phyloP scores from a whole-genome alignment of 2,329 filamentous ascomycete species.

The Aspergillus texensis region DNA sequence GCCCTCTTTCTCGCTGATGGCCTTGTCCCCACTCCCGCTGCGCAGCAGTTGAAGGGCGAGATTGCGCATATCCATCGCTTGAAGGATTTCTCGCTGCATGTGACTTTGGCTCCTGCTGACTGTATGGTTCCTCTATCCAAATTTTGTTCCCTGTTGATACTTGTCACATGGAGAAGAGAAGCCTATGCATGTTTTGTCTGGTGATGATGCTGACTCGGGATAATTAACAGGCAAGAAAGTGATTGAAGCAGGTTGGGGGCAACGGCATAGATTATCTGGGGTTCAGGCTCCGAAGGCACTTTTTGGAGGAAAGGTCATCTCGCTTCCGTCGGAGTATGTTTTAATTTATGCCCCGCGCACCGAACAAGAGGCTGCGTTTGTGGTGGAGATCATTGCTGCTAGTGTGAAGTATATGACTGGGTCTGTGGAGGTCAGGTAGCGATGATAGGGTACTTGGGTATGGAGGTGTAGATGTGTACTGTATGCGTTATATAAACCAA shows the following conservation, averaged over 20 bases:
- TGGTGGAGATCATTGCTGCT: conserved; percentile 36
- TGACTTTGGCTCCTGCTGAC: conserved; percentile 78
- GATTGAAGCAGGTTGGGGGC: conserved; percentile 76
- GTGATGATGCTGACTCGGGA: not conserved
- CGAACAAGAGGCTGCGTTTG: conserved; percentile 33
- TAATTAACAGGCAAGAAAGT: conserved; percentile 55
- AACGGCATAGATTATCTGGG: conserved; percentile 58
- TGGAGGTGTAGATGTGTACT: not conserved
- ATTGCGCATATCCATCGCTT: conserved; percentile 77
- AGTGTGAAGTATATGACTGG: conserved; percentile 36
- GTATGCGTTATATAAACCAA: not conserved
- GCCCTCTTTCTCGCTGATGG: conserved; percentile 31
- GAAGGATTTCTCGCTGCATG: conserved; percentile 71
- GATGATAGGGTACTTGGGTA: not conserved
- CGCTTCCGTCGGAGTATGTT: conserved; percentile 32
- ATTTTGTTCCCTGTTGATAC: not conserved
- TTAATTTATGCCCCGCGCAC: conserved; percentile 40
- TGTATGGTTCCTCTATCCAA: conserved; percentile 44
- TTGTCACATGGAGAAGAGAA: not conserved
- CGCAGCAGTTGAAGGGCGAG: conserved; percentile 60
- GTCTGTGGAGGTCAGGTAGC: conserved; percentile 25
- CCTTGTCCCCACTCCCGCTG: conserved; percentile 21
- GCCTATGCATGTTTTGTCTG: not conserved
- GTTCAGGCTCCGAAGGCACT: conserved; percentile 67
- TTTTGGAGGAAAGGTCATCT: conserved; percentile 17